Percentiles rank a stretch among this genome's conserved stretches.
Evolutionary conservation across 352 stramenopile species (phyloP).

Genomic region (Pythium grandisporangium): DNA sequence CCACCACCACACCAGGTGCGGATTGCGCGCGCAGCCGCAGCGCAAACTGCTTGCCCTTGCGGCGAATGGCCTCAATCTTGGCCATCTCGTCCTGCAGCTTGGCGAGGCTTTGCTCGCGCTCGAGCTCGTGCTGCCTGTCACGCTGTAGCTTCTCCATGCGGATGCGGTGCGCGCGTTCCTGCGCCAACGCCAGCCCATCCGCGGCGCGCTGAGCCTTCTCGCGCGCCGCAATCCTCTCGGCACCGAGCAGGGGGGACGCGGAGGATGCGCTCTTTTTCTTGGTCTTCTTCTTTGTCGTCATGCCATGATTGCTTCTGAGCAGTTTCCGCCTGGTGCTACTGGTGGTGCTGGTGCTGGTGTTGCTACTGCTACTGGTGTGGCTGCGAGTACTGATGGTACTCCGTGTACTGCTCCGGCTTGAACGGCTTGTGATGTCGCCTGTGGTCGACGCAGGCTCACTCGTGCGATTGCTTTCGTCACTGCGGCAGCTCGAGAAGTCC

Average conservation of each 20-base stretch:
- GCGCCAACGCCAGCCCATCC: constrained; percentile 1
- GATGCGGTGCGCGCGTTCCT: constrained; percentile 11
- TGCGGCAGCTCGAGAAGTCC: no score
- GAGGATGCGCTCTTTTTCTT: constrained; percentile 3
- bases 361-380: no score
- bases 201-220: neutral
- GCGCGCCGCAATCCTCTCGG: no score
- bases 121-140: constrained; percentile 9
- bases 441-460: no score
- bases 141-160: constrained; percentile 3
- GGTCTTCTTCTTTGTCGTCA: neutral
- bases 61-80: constrained; percentile 18
- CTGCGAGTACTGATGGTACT: no score
- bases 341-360: no score
- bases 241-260: no score
- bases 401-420: no score
- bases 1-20: no score
- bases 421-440: no score
- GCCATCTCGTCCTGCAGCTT: constrained; percentile 11
- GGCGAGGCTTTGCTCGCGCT: constrained; percentile 9
- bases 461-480: no score
- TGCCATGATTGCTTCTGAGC: neutral
- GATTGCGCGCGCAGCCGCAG: constrained; percentile 15
- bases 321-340: neutral
- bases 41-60: constrained; percentile 12